These are phyloP conservation scores for Penicillium sclerotiorum DNA, from an alignment of 2,329 filamentous ascomycete genomes.

Conservation along the genomic window DNA sequence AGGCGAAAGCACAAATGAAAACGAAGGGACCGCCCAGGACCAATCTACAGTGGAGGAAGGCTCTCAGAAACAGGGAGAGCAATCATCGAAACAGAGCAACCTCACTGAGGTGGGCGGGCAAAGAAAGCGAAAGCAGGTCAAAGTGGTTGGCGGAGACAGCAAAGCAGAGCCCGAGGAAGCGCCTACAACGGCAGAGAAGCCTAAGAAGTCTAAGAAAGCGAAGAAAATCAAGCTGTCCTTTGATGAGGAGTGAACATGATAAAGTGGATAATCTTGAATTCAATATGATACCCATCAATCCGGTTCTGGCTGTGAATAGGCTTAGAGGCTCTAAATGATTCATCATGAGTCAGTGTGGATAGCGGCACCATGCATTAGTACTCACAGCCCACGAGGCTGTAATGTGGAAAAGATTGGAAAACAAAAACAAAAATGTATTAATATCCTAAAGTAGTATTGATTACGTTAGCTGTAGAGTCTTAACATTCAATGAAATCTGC, in stretches of 20 bases:
- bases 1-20: conserved; percentile 21
- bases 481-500: too few species aligned
- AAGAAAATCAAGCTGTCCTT: conserved; percentile 53
- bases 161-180: conserved; percentile 24
- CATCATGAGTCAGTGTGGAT: conserved; percentile 10
- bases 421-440: not conserved
- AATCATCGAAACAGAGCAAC: conserved; percentile 35
- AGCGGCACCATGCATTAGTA: not conserved
- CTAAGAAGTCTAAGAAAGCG: conserved; percentile 44
- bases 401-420: not conserved
- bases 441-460: too few species aligned
- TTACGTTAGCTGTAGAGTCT: too few species aligned
- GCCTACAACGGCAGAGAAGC: conserved; percentile 3
- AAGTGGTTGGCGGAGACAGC: conserved; percentile 40
- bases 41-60: conserved; percentile 14
- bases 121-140: conserved; percentile 47
- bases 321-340: conserved; percentile 1
- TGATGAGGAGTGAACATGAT: conserved; percentile 35
- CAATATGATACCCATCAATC: not conserved
- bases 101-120: conserved; percentile 44
- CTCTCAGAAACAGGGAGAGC: conserved; percentile 17
- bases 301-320: not conserved
- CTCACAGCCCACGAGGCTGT: too few species aligned
- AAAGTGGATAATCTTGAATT: not conserved
- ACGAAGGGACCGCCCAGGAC: conserved; percentile 16